These are phyloP conservation scores for Echeveria elegans DNA, from an alignment of 164 flowering plant genomes.

Conservation along the genomic window DNA sequence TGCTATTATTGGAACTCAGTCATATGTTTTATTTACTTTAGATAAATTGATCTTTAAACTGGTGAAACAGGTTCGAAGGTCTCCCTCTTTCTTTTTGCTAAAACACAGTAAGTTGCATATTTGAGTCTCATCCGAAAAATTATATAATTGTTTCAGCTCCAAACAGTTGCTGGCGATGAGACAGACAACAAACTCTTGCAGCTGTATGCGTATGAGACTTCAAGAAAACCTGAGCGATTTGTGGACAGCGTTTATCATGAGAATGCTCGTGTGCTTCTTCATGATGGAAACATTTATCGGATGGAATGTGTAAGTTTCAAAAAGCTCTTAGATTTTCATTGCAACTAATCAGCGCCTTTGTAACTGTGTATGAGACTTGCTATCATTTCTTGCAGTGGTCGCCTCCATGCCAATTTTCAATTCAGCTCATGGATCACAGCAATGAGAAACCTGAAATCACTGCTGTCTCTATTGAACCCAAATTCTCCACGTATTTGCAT, in stretches of 20 bases:
- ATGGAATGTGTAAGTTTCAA: conserved; percentile 67
- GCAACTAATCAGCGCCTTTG: not conserved
- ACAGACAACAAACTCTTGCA: conserved; percentile 90
- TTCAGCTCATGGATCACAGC: conserved; percentile 81
- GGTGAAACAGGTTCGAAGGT: conserved; percentile 57
- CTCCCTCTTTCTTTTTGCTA: not conserved
- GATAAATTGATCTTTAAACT: conserved; percentile 87
- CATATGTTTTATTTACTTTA: conserved; percentile 84
- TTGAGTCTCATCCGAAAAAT: not conserved
- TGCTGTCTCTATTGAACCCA: conserved; percentile 75
- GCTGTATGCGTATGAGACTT: conserved; percentile 76
- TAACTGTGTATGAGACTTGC: not conserved
- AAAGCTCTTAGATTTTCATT: not conserved
- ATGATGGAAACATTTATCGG: conserved; percentile 80
- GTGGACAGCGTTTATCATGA: conserved; percentile 72
- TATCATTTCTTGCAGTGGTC: conserved; percentile 40
- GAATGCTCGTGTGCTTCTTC: conserved; percentile 82
- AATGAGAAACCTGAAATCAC: conserved; percentile 73
- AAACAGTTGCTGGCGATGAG: conserved; percentile 71
- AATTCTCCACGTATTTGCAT: conserved; percentile 61
- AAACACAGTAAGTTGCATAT: not conserved
- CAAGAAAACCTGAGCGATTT: conserved; percentile 57
- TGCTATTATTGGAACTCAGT: conserved; percentile 87
- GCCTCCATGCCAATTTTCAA: conserved; percentile 46
- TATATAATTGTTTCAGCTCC: conserved; percentile 47